Conservation (phyloP, 495 filamentous ascomycete genomes). For the Penicillium diatomitis region DNA sequence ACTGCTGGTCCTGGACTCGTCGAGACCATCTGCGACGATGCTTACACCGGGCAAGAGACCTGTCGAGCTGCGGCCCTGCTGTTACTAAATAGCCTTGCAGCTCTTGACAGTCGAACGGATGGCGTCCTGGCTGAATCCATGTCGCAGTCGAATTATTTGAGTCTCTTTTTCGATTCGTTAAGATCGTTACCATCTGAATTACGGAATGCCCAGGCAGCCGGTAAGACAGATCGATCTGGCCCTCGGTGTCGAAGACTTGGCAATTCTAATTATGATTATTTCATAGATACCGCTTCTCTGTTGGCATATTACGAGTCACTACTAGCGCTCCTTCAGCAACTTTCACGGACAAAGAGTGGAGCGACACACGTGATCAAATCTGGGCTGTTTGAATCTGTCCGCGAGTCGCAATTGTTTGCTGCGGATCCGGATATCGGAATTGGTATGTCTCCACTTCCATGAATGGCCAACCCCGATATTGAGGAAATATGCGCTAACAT, state of each 20-base stretch:
- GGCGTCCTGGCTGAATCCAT: constrained; percentile 71
- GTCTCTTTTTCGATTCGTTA: constrained; percentile 77
- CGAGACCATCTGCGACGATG: constrained; percentile 87
- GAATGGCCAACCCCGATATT: not conserved
- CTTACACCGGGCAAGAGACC: constrained; percentile 68
- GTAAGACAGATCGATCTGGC: constrained; percentile 25
- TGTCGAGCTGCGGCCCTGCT: constrained; percentile 79
- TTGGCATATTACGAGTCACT: constrained; percentile 64
- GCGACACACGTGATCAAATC: constrained; percentile 75
- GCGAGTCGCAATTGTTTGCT: constrained; percentile 71
- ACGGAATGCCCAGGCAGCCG: constrained; percentile 36
- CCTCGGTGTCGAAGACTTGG: not conserved
- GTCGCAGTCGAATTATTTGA: constrained; percentile 78
- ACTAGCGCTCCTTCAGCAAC: constrained; percentile 71
- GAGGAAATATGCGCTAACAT: constrained; percentile 10
- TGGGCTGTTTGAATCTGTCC: constrained; percentile 78
- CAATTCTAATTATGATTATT: constrained; percentile 9
- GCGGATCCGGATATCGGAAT: constrained; percentile 88
- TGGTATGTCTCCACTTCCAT: constrained; percentile 29
- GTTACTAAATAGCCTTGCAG: constrained; percentile 60
- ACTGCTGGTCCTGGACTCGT: constrained; percentile 67
- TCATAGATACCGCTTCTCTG: constrained; percentile 42
- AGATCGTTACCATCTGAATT: constrained; percentile 61
- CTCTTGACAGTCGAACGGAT: constrained; percentile 54
- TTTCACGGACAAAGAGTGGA: constrained; percentile 70